Evolutionary conservation across 2,329 filamentous ascomycete species (phyloP), one percentile per base, ranked within the genome.

Genomic region (Venturia nashicola): DNA sequence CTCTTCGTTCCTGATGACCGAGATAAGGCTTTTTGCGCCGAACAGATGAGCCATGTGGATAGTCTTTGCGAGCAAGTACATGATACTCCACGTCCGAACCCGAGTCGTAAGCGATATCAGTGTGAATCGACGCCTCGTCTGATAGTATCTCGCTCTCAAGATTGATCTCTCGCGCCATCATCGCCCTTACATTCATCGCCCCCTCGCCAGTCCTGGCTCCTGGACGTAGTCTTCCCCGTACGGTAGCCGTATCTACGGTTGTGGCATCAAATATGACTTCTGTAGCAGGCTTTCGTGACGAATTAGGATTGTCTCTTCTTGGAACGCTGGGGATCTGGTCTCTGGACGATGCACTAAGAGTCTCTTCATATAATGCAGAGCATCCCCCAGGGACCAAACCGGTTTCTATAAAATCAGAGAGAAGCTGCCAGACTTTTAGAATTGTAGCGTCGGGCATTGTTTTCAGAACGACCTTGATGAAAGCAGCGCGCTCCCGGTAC

Each of bases 11-110:
- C 7, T n/a, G 51, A 12, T 14, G 4, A 14, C 32, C 20, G 16
- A 64, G 55, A 61, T 65, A 65, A 27, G 63, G 63, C 48, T 57
- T 65, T 20, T 34, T 59, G 3, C 62, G 51, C 40, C 51, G 27
- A 18, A 55, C 36, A n/a, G n/a, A 63, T 14, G 12, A 16, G 36
- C 48, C 61, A 9, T 46, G 11, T 44, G 43, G 34, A 34, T 62
- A 34, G 5, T 62, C 60, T 16, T 62, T 51, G 42, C 40, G 43
- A 46, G 39, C 14, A 20, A 42, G 39, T n/a, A 16, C 23, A 42
- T 40, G 27, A 20, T 11, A 42, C 36, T 42, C 42, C 36, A 27
- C 6, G 43, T 42, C 59, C 2, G 27, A 61, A n/a, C n/a, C 14
- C 6, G 40, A 46, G 12, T 51, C 60, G 32, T 34, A 51, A 14